phyloP scores from a whole-genome alignment of 2,329 filamentous ascomycete genomes.

The Epichloe coenophiala region DNA sequence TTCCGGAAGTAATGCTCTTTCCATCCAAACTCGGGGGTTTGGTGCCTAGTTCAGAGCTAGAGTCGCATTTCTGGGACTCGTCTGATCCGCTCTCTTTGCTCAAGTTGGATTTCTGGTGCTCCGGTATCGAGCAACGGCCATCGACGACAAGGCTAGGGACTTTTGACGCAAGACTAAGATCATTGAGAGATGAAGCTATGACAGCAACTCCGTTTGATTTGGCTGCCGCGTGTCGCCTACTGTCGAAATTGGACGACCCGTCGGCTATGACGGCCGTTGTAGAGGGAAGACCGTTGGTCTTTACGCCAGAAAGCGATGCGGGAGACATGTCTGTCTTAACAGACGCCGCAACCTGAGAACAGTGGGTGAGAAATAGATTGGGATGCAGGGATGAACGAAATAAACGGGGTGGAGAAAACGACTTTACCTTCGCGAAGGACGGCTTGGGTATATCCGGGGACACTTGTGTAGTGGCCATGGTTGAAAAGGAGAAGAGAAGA shows the following conservation, averaged over 20 bases:
- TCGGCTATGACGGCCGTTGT: conserved; percentile 6
- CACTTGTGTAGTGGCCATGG: conserved; percentile 35
- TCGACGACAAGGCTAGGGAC: conserved; percentile 33
- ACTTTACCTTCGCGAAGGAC: conserved; percentile 63
- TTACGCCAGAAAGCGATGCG: background rate
- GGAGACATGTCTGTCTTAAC: conserved; percentile 15
- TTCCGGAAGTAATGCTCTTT: conserved; percentile 87
- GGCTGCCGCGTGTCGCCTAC: conserved; percentile 5
- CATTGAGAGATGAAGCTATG: conserved; percentile 16
- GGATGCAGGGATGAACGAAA: background rate
- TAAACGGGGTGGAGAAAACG: too few species aligned
- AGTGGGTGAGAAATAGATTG: background rate
- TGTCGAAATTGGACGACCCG: conserved; percentile 9
- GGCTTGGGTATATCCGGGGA: conserved; percentile 39
- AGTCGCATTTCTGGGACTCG: conserved; percentile 47
- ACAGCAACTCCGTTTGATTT: conserved; percentile 13
- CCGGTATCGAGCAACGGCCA: conserved; percentile 26
- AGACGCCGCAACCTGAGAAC: conserved; percentile 34
- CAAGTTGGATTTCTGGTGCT: conserved; percentile 15
- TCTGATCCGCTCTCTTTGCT: conserved; percentile 36
- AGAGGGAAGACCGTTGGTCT: conserved; percentile 8
- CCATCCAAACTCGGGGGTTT: conserved; percentile 86
- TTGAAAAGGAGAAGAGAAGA: conserved; percentile 5
- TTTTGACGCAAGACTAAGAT: conserved; percentile 17
- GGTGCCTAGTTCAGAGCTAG: conserved; percentile 50